A percentile compares a stretch with the other conserved stretches of the same genome.
These are phyloP conservation scores for Trichoderma atrobrunneum DNA, from an alignment of 2,329 filamentous ascomycete genomes.

Conservation along the genomic window DNA sequence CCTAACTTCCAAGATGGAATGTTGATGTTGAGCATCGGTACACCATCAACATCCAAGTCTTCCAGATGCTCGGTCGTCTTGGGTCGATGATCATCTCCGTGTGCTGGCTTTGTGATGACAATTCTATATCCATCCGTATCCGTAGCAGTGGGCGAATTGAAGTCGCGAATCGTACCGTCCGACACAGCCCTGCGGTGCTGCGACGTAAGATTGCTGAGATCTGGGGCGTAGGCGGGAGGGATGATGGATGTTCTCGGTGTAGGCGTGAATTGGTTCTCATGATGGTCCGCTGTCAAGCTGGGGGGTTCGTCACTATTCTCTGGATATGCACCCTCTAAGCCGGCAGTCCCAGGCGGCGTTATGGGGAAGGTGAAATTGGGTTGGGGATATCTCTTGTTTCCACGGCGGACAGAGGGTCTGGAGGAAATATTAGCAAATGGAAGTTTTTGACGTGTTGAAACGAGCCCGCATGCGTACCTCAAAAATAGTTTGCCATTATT, in stretches of 20 bases:
- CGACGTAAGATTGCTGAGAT: constrained; percentile 26
- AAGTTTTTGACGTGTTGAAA: neutral
- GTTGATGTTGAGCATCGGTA: constrained; percentile 64
- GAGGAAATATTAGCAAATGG: neutral
- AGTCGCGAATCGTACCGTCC: constrained; percentile 72
- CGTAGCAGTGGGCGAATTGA: constrained; percentile 48
- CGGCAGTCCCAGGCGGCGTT: constrained; percentile 58
- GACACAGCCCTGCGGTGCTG: constrained; percentile 65
- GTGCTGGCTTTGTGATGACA: constrained; percentile 67
- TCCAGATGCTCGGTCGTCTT: constrained; percentile 63
- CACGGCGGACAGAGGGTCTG: constrained; percentile 61
- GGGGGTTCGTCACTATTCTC: constrained; percentile 28
- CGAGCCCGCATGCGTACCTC: constrained; percentile 53
- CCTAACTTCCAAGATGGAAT: constrained; percentile 86
- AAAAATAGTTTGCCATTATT: constrained; percentile 81
- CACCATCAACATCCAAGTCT: constrained; percentile 44
- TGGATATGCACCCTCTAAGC: constrained; percentile 46
- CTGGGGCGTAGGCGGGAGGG: constrained; percentile 36
- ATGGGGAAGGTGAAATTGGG: constrained; percentile 59
- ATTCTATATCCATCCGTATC: constrained; percentile 73
- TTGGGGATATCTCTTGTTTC: constrained; percentile 59
- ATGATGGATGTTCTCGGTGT: constrained; percentile 23
- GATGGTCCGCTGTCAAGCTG: constrained; percentile 23
- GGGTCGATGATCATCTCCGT: constrained; percentile 53
- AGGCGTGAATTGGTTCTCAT: constrained; percentile 42